Conservation (phyloP, 2,329 filamentous ascomycete genomes). For the Xylariales sp. region DNA sequence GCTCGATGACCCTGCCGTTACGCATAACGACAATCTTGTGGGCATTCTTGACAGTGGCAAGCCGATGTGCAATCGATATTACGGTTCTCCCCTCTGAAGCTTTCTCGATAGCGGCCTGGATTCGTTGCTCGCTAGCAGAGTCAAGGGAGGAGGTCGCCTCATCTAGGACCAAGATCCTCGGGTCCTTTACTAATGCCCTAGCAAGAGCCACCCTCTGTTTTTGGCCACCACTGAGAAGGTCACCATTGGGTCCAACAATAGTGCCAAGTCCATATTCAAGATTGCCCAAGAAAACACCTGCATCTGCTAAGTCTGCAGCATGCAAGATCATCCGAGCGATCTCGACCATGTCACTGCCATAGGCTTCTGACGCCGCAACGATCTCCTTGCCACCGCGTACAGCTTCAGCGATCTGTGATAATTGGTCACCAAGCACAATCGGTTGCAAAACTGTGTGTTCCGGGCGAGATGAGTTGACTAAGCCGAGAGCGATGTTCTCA, state of each 20-base stretch:
- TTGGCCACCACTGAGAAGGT: constrained; percentile 59
- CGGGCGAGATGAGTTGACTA: constrained; percentile 50
- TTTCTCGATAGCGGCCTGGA: constrained; percentile 55
- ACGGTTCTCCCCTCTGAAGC: constrained; percentile 63
- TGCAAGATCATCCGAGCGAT: constrained; percentile 62
- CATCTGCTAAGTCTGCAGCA: constrained; percentile 69
- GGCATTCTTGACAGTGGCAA: constrained; percentile 70
- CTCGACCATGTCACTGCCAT: constrained; percentile 59
- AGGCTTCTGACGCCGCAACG: constrained; percentile 55
- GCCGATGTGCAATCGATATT: constrained; percentile 72
- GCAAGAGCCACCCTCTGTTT: constrained; percentile 63
- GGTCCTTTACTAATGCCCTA: constrained; percentile 59
- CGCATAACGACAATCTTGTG: constrained; percentile 74
- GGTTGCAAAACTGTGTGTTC: constrained; percentile 53
- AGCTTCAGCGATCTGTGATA: constrained; percentile 64
- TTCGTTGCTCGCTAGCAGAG: constrained; percentile 59
- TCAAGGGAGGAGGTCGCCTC: constrained; percentile 64
- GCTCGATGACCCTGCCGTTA: constrained; percentile 68
- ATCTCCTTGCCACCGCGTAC: constrained; percentile 64
- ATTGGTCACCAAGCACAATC: constrained; percentile 60
- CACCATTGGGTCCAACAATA: constrained; percentile 57
- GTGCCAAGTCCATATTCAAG: constrained; percentile 60
- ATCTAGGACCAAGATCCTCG: constrained; percentile 60
- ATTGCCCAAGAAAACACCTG: constrained; percentile 59
- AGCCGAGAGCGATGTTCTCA: constrained; percentile 55